phyloP scores from a whole-genome alignment of 305 asterid species.

The Fraxinus albicans region DNA sequence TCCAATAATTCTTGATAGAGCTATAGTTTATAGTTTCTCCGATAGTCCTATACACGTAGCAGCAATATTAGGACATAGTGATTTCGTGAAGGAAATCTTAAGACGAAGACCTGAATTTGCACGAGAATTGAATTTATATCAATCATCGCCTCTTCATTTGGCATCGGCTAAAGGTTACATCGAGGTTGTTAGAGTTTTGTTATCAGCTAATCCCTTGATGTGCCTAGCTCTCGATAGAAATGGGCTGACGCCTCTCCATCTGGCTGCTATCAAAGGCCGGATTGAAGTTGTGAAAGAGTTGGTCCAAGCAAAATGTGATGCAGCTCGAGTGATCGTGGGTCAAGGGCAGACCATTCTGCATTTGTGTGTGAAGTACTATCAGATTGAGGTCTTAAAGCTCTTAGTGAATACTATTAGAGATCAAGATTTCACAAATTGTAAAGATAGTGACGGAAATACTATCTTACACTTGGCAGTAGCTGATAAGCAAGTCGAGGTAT shows the following conservation, averaged over 20 bases:
- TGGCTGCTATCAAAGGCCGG: constrained; percentile 16
- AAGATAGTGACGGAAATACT: constrained; percentile 23
- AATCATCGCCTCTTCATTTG: too few species aligned
- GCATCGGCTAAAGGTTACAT: constrained; percentile 32
- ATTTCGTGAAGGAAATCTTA: constrained; percentile 20
- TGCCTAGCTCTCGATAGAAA: constrained; percentile 28
- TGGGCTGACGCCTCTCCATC: constrained; percentile 33
- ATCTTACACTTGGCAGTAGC: constrained; percentile 1
- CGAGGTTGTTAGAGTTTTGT: constrained; percentile 16
- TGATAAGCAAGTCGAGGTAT: background rate
- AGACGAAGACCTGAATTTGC: constrained; percentile 16
- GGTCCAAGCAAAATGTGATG: too few species aligned
- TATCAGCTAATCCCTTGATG: background rate
- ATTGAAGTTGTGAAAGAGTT: too few species aligned
- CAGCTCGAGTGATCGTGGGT: too few species aligned
- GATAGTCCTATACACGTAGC: constrained; percentile 31
- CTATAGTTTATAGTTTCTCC: background rate
- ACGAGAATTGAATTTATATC: constrained; percentile 17
- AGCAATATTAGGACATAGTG: constrained; percentile 14
- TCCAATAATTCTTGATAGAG: constrained; percentile 18
- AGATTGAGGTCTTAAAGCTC: constrained; percentile 31
- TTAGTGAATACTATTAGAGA: constrained; percentile 1
- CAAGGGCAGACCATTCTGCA: constrained; percentile 20
- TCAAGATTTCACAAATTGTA: constrained; percentile 13
- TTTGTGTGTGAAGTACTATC: constrained; percentile 30